Conservation (phyloP, 2,329 filamentous ascomycete genomes). For the Nemania bipapillata region DNA sequence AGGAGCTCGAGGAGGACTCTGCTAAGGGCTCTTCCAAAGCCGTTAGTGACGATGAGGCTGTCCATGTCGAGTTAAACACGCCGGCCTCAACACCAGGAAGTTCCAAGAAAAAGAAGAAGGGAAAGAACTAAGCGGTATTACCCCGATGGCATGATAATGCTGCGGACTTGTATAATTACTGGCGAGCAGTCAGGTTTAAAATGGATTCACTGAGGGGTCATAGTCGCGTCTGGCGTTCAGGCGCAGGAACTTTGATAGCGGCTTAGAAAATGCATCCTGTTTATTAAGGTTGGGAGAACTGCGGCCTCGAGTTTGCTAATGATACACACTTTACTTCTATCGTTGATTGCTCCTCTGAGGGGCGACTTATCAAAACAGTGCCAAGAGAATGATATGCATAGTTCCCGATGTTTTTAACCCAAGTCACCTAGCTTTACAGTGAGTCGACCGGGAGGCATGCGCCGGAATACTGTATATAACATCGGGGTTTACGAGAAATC, state of each 20-base stretch:
- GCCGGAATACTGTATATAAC: too few species aligned
- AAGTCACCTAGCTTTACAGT: neutral
- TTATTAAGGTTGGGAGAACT: neutral
- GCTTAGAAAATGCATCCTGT: constrained; percentile 34
- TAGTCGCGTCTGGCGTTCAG: constrained; percentile 47
- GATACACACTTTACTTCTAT: neutral
- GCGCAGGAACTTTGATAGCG: constrained; percentile 25
- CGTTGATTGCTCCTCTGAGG: neutral
- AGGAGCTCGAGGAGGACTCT: constrained; percentile 76
- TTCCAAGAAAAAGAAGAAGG: constrained; percentile 69
- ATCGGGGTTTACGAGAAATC: too few species aligned
- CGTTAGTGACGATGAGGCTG: constrained; percentile 76
- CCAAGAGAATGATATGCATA: neutral
- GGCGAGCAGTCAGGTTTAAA: constrained; percentile 29
- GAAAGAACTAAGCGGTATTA: constrained; percentile 64
- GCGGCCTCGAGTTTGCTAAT: constrained; percentile 8
- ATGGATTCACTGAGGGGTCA: constrained; percentile 32
- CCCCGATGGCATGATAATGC: neutral
- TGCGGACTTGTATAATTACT: constrained; percentile 33
- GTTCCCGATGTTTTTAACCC: too few species aligned
- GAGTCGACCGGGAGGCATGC: too few species aligned
- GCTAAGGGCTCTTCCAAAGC: constrained; percentile 53
- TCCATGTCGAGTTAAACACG: constrained; percentile 74
- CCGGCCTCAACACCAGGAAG: constrained; percentile 49
- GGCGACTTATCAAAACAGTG: neutral